Base-by-base conservation (phyloP, 169 alveolate species). In the Plasmodium gallinaceum region DNA sequence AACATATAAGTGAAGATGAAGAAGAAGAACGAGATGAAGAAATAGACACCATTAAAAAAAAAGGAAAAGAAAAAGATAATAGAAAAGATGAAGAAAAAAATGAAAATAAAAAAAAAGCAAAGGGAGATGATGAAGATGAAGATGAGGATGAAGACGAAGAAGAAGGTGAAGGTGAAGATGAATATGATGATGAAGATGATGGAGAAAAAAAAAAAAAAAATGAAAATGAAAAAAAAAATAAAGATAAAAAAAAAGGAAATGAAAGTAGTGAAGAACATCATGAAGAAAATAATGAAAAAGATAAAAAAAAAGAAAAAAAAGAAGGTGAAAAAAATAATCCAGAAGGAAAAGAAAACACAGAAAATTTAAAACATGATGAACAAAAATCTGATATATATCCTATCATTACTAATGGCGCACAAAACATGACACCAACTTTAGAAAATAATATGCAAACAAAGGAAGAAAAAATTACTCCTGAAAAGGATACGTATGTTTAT, bases 131-230 rank as follows among this genome's bases (percentile, higher is more conserved):
- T 4, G 74, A 43, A 20, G 74, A 26, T 8, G 46, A 7, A n/a
- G 88, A 58, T n/a, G 88, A 66, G 12, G 88, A 58, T 14, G 62
- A 60, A 8, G 73, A 58, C 14, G 88, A 74, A 7, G 88, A 74
- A 8, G 54, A 74, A 0, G 88, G 46, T 7, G 70, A 74, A 60
- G 64, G 24, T 22, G 52, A 74, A 9, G 43, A 12, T 6, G 58
- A 61, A 16, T 22, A 64, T 26, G 43, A 74, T 39, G 60, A 32
- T 1, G 24, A 74, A 37, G 43, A 4, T 58, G 60, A 54, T n/a
- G 16, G 26, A 57, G 66, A 83, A 37, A 61, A 48, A 68, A 48
- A 45, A 8, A 48, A 83, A 52, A 57, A 68, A 37, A 57, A 68
- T 14, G 70, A 80, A 5, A 46, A 54, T 37, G 57, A 80, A 8